Base-by-base conservation (phyloP, 2,329 filamentous ascomycete genomes). In the Fusarium transvaalense region DNA sequence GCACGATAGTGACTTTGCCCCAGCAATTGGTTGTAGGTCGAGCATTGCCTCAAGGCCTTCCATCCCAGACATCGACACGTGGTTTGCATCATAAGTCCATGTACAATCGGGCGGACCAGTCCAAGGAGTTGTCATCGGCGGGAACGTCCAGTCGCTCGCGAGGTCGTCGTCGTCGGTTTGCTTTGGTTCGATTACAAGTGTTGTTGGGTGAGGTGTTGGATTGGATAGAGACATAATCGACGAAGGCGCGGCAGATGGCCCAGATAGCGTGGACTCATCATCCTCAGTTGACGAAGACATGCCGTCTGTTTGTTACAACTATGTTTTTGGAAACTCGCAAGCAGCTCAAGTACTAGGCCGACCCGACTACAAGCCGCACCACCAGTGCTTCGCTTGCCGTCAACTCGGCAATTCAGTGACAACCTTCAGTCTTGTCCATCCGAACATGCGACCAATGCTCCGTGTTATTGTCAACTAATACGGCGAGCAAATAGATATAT, bases 91-190 rank as follows among this genome's bases (percentile, higher is more conserved):
- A 53, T 78, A 81, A 4, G 80, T 81, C 76, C 78, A 82, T 14
- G 78, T 81, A 63, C 80, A 82, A 53, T 71, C 76, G 38, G 63
- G 56, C 13, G 80, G 80, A 9, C 62, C 76, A 31, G 65, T 77
- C 80, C 80, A 82, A 43, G 71, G 74, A 17, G 78, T 80, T 31
- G 78, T 80, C 75, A 81, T 77, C 25, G 79, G 77, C 19, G 79
- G 78, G 27, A 77, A 75, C 17, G 68, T 66, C 29, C 66, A 64
- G 29, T 70, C 60, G 45, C 55, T 47, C n/a, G 71, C 61, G 38
- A 73, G 60, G 29, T 69, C 53, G 21, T 69, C 50, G 19, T 74
- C 62, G 23, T 68, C 71, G 19, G 71, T 69, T 53, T 61, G 63
- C 39, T 51, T 67, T 21, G 62, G 64, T 51, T 58, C 59, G 41